Percentiles rank a stretch among this genome's conserved stretches.
Conservation (phyloP, 768 basidiomycete genomes). For the Russula abietina region DNA sequence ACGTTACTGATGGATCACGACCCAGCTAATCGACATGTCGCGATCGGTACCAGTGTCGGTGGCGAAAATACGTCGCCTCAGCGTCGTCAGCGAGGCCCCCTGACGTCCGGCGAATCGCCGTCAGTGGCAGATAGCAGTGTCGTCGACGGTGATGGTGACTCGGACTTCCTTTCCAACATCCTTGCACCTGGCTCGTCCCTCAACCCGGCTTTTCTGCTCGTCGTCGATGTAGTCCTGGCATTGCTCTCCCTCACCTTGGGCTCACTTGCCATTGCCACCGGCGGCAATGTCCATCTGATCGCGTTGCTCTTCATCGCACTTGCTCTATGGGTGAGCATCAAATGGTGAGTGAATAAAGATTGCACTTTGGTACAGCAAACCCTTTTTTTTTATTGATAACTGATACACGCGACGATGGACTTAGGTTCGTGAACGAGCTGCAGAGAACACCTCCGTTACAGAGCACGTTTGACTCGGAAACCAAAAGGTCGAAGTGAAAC, state of each 20-base stretch:
- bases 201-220: conserved; percentile 59
- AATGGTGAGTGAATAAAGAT: conserved; percentile 49
- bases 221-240: conserved; percentile 56
- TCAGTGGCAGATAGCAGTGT: neutral
- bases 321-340: conserved; percentile 70
- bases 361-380: too few species aligned
- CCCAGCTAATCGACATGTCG: neutral
- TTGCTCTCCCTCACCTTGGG: conserved; percentile 54
- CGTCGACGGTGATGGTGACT: conserved; percentile 7
- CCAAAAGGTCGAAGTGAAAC: conserved; percentile 17
- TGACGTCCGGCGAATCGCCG: neutral
- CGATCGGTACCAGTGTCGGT: too few species aligned
- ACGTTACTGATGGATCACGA: neutral
- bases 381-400: neutral
- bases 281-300: conserved; percentile 62
- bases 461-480: neutral
- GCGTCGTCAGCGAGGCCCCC: neutral
- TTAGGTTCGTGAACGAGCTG: conserved; percentile 65
- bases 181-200: conserved; percentile 72
- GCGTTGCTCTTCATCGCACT: conserved; percentile 59
- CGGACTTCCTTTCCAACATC: conserved; percentile 52
- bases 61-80: neutral
- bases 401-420: conserved; percentile 8
- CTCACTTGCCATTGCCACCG: conserved; percentile 52
- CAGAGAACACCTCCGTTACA: conserved; percentile 4